Percentiles rank a stretch among this genome's conserved stretches.
Conservation (phyloP, 331 rosid genomes). For the Pyrus hybrid region DNA sequence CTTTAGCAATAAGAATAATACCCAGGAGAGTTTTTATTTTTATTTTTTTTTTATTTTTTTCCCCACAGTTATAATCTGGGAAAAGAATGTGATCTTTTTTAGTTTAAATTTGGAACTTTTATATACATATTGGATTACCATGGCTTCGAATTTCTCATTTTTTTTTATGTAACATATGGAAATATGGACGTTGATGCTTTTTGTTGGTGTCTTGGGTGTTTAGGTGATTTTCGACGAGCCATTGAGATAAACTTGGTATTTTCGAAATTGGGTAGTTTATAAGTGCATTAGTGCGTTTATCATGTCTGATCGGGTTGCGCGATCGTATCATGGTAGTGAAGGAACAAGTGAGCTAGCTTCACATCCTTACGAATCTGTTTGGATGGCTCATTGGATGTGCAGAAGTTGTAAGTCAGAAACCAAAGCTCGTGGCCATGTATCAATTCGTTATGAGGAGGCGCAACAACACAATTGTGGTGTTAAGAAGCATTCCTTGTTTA, state of each 20-base stretch:
- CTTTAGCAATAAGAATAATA: neutral
- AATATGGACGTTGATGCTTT: neutral
- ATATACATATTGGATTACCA: neutral
- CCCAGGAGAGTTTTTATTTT: neutral
- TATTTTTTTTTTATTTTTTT: no score
- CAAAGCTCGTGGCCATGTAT: conserved; percentile 12
- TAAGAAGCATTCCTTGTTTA: conserved; percentile 22
- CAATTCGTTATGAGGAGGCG: conserved; percentile 29
- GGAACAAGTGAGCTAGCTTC: conserved; percentile 25
- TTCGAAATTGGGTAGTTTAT: neutral
- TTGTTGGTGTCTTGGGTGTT: conserved; percentile 7
- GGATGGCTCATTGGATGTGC: conserved; percentile 74
- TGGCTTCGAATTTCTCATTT: neutral
- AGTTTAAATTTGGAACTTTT: neutral
- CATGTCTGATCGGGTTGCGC: conserved; percentile 42
- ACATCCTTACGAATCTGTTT: conserved; percentile 32
- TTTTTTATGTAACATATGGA: neutral
- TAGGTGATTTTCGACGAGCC: conserved; percentile 21
- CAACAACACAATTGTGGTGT: conserved; percentile 23
- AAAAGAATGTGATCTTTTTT: neutral
- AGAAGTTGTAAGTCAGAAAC: conserved; percentile 33
- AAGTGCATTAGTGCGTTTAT: neutral
- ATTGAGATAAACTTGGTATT: neutral
- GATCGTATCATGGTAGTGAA: conserved; percentile 21
- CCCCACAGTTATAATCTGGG: neutral